phyloP scores from a whole-genome alignment of 192 early-diverging fungal species.

The Rhizophagus sp. region DNA sequence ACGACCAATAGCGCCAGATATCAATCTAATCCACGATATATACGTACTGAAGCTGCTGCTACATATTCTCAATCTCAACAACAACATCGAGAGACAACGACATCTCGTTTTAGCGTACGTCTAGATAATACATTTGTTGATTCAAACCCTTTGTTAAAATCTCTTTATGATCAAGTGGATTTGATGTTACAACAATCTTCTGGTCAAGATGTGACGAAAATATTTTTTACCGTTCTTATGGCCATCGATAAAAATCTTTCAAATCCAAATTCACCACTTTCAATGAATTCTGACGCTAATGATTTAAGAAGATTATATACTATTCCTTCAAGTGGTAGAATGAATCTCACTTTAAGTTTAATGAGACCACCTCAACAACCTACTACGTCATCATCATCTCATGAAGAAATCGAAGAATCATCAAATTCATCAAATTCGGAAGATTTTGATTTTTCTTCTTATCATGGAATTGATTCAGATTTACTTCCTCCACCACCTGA shows the following conservation, averaged over 20 bases:
- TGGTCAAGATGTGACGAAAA: neutral
- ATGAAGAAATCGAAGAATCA: neutral
- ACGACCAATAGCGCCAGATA: no score
- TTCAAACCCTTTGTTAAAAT: neutral
- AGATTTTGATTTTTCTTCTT: no score
- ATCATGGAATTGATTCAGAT: neutral
- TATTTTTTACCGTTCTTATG: neutral
- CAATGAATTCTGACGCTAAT: neutral
- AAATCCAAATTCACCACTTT: neutral
- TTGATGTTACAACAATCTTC: neutral
- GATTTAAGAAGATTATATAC: neutral
- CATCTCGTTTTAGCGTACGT: neutral
- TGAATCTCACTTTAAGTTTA: neutral
- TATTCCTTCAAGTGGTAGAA: neutral
- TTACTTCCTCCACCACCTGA: neutral
- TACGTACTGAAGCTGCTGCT: no score
- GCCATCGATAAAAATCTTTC: neutral
- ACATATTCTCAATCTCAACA: neutral
- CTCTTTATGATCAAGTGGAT: neutral
- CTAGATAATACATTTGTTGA: neutral
- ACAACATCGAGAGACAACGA: neutral
- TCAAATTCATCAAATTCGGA: no score
- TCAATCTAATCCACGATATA: no score
- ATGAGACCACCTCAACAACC: neutral
- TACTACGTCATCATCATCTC: neutral